Evolutionary conservation across 192 early-diverging fungal species (phyloP).

Genomic region (Linnemannia exigua): DNA sequence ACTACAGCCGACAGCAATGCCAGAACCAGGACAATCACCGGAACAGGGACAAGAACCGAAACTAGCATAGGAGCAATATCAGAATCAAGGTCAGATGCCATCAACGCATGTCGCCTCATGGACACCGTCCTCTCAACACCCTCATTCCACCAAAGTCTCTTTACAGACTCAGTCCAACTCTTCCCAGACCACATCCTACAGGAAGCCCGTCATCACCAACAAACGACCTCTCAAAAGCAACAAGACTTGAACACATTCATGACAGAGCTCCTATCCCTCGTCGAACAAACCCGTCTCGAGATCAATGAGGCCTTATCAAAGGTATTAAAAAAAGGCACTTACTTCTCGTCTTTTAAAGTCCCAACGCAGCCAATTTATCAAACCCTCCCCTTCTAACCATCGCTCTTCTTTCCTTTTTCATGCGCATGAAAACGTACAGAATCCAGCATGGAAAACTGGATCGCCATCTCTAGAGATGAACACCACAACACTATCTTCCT

Average conservation of each 20-base stretch:
- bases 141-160: neutral
- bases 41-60: neutral
- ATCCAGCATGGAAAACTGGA: neutral
- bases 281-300: neutral
- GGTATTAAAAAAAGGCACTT: no score
- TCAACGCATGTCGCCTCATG: slow-evolving; percentile 16
- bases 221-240: neutral
- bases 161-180: slow-evolving; percentile 18
- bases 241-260: neutral
- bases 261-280: neutral
- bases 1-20: neutral
- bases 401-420: neutral
- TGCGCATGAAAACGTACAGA: neutral
- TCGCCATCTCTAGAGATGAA: neutral
- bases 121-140: slow-evolving; percentile 17
- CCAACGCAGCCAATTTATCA: slow-evolving; percentile 9
- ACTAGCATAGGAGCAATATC: neutral
- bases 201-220: neutral
- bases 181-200: slow-evolving; percentile 8
- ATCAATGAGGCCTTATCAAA: neutral
- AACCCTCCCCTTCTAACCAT: neutral
- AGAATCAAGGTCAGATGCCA: slow-evolving; percentile 2
- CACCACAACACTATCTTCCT: neutral
- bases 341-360: no score
- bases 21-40: neutral